phyloP scores from a whole-genome alignment of 257 asterid genomes.

The Plantago ovata region DNA sequence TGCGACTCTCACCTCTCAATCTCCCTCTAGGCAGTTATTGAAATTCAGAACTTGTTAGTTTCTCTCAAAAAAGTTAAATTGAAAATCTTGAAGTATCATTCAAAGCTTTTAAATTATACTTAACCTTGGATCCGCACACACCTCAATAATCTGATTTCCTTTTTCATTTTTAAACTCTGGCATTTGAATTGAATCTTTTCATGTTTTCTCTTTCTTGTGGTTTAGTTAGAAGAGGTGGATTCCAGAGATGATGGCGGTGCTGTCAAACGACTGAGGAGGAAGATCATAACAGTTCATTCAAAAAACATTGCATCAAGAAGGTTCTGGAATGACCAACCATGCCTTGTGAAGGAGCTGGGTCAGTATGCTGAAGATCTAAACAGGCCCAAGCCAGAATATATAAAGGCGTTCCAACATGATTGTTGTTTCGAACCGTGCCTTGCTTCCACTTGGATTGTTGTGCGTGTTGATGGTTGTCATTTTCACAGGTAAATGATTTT shows the following conservation, averaged over 20 bases:
- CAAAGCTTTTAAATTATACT: too few relatives aligned
- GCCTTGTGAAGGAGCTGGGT: slow-evolving; percentile 60
- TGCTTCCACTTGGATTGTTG: slow-evolving; percentile 60
- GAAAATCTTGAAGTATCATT: too few relatives aligned
- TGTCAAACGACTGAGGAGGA: slow-evolving; percentile 57
- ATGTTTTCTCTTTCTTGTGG: too few relatives aligned
- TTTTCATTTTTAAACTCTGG: too few relatives aligned
- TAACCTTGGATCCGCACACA: too few relatives aligned
- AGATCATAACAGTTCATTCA: slow-evolving; percentile 41
- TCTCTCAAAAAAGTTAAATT: too few relatives aligned
- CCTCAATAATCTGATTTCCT: too few relatives aligned
- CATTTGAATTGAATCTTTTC: too few relatives aligned
- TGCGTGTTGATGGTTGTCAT: slow-evolving; percentile 91
- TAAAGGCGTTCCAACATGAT: slow-evolving; percentile 62
- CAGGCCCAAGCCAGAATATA: slow-evolving; percentile 50
- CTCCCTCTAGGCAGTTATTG: too few relatives aligned
- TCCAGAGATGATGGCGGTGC: slow-evolving; percentile 63
- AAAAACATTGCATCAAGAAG: slow-evolving; percentile 65
- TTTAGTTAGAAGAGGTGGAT: slow-evolving; percentile 29
- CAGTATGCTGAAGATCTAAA: slow-evolving; percentile 41
- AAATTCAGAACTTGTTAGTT: too few relatives aligned
- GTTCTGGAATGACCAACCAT: slow-evolving; percentile 57
- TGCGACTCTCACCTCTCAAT: slow-evolving; percentile 32
- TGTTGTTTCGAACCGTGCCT: slow-evolving; percentile 41
- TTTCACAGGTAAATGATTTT: slow-evolving; percentile 36